A percentile compares a stretch with the other conserved stretches of the same genome.
Conservation (phyloP, 768 basidiomycete species). For the Suillus sp. region DNA sequence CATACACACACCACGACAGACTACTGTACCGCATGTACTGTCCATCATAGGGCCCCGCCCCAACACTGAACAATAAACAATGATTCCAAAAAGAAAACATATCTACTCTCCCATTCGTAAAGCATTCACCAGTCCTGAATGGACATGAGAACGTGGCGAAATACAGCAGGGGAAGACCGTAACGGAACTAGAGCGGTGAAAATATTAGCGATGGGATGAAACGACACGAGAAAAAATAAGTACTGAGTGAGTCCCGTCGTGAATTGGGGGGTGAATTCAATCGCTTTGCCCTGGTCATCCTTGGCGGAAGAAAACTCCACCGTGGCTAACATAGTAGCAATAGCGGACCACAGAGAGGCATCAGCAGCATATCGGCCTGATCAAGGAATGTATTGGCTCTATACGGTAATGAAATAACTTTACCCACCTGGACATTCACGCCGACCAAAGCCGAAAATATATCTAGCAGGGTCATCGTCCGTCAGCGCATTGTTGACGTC, state of each 20-base stretch:
- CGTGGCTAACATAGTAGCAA: conserved; percentile 13
- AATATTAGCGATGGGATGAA: background rate
- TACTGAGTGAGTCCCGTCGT: conserved; percentile 1
- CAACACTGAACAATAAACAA: too few relatives aligned
- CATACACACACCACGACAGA: too few relatives aligned
- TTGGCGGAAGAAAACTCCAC: conserved; percentile 2
- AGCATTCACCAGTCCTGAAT: background rate
- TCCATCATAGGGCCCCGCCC: too few relatives aligned
- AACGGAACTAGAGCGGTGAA: background rate
- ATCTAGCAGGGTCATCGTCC: conserved; percentile 13
- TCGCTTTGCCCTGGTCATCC: conserved; percentile 9
- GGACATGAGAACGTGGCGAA: background rate
- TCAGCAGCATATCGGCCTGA: conserved; percentile 14
- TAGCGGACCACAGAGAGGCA: conserved; percentile 13
- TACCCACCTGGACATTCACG: conserved; percentile 14
- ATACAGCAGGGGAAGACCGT: background rate
- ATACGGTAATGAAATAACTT: background rate
- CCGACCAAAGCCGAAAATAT: conserved; percentile 17
- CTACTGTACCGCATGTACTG: too few relatives aligned
- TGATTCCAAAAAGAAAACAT: too few relatives aligned
- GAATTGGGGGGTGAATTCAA: conserved; percentile 9
- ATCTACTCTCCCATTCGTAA: background rate
- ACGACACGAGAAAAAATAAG: background rate
- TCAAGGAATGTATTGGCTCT: background rate
- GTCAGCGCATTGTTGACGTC: background rate